phyloP scores from a whole-genome alignment of 257 asterid genomes.

The Solanum bulbocastanum region DNA sequence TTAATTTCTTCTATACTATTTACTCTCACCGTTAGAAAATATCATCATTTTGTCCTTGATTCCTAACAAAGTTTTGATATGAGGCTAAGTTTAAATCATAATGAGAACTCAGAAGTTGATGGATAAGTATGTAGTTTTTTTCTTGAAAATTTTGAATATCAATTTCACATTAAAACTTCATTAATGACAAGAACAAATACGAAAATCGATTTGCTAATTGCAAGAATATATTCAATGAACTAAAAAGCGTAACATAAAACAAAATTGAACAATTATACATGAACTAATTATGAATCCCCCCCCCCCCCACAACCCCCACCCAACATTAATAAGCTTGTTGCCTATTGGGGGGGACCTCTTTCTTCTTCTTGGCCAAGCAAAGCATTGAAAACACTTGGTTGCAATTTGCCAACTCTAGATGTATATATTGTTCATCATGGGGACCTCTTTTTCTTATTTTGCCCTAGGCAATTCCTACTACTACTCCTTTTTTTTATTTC shows the following conservation, averaged over 20 bases:
- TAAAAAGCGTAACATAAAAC: not conserved
- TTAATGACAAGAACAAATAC: not conserved
- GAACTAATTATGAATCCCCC: not conserved
- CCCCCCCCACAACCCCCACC: no score
- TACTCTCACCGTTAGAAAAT: not conserved
- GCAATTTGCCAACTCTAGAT: not conserved
- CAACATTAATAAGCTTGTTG: not conserved
- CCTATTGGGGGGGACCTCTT: not conserved
- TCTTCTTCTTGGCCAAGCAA: not conserved
- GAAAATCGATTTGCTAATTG: not conserved
- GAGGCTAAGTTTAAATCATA: not conserved
- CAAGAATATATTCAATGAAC: not conserved
- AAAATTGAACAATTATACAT: not conserved
- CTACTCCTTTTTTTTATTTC: not conserved
- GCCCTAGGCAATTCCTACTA: not conserved
- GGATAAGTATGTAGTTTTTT: not conserved
- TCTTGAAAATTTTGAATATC: not conserved
- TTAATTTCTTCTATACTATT: not conserved
- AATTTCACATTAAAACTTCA: not conserved
- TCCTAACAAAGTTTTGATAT: accelerated
- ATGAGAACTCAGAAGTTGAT: not conserved
- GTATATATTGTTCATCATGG: not conserved
- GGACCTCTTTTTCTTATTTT: not conserved
- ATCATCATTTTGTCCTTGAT: not conserved
- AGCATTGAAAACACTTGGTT: not conserved